phyloP scores from a whole-genome alignment of 1,284 basidiomycete genomes.

The Phylloporus gajari region DNA sequence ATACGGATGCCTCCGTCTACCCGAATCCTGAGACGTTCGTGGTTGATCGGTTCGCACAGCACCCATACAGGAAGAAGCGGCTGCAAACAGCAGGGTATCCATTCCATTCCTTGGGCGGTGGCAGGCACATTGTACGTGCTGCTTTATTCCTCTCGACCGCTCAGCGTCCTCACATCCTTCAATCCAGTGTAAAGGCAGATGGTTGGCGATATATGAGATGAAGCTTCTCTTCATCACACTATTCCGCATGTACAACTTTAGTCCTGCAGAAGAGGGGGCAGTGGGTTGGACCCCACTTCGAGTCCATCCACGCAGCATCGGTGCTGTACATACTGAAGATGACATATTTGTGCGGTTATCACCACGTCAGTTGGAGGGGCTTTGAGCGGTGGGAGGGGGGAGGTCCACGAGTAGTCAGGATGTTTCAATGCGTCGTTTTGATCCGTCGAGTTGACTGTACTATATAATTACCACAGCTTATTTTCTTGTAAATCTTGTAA shows the following conservation, averaged over 20 bases:
- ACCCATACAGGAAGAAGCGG: constrained; percentile 26
- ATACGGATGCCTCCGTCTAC: constrained; percentile 31
- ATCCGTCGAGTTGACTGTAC: background rate
- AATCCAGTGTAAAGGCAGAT: constrained; percentile 43
- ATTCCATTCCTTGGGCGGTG: constrained; percentile 36
- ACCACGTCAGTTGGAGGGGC: constrained; percentile 9
- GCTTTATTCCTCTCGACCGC: background rate
- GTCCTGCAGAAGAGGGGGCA: background rate
- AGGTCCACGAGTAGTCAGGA: background rate
- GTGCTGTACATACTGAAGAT: constrained; percentile 34
- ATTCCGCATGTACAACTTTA: constrained; percentile 31
- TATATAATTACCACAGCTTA: background rate
- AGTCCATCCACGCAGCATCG: constrained; percentile 28
- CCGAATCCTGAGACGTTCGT: constrained; percentile 24
- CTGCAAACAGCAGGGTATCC: constrained; percentile 31
- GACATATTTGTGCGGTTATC: constrained; percentile 25
- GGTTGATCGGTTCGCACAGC: constrained; percentile 36
- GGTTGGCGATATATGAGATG: constrained; percentile 38
- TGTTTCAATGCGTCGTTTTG: background rate
- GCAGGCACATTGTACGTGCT: constrained; percentile 34
- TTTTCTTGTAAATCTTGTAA: too few relatives aligned
- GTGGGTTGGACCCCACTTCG: constrained; percentile 24
- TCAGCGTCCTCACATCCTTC: background rate
- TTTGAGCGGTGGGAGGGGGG: constrained; percentile 1
- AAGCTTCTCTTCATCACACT: constrained; percentile 32